phyloP scores from a whole-genome alignment of 1,139 yeast species.

The Candida neerlandica region DNA sequence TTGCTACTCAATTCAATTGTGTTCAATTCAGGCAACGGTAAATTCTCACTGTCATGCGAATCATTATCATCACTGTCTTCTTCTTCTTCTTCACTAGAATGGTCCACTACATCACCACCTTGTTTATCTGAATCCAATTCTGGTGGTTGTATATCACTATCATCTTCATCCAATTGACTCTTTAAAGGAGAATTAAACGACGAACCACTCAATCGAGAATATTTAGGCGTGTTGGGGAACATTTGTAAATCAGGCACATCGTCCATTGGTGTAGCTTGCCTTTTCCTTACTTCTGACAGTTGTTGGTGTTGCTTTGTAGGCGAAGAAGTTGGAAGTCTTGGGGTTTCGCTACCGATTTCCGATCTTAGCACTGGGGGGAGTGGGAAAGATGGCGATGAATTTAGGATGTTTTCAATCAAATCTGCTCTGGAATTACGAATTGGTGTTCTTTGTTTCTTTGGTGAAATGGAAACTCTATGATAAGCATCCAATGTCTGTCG shows the following conservation, averaged over 20 bases:
- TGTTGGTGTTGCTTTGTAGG: constrained; percentile 1
- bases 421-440: constrained; percentile 36
- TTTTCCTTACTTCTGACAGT: neutral
- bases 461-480: constrained; percentile 41
- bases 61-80: constrained; percentile 20
- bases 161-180: constrained; percentile 27
- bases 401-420: constrained; percentile 43
- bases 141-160: constrained; percentile 41
- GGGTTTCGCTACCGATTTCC: constrained; percentile 26
- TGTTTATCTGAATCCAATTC: constrained; percentile 17
- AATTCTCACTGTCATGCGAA: neutral
- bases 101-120: constrained; percentile 1
- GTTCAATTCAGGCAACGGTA: constrained; percentile 27
- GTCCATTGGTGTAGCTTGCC: constrained; percentile 15
- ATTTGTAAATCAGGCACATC: constrained; percentile 37
- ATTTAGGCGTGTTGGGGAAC: constrained; percentile 55
- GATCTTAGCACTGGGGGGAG: constrained; percentile 47
- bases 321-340: constrained; percentile 7
- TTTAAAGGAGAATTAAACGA: constrained; percentile 30
- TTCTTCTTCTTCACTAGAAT: neutral
- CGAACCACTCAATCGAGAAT: constrained; percentile 23
- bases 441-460: constrained; percentile 25
- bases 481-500: constrained; percentile 40
- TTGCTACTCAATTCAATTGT: constrained; percentile 23
- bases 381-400: constrained; percentile 56